Evolutionary conservation across 805 yeast species (phyloP).

Genomic region (Pichia occidentalis): DNA sequence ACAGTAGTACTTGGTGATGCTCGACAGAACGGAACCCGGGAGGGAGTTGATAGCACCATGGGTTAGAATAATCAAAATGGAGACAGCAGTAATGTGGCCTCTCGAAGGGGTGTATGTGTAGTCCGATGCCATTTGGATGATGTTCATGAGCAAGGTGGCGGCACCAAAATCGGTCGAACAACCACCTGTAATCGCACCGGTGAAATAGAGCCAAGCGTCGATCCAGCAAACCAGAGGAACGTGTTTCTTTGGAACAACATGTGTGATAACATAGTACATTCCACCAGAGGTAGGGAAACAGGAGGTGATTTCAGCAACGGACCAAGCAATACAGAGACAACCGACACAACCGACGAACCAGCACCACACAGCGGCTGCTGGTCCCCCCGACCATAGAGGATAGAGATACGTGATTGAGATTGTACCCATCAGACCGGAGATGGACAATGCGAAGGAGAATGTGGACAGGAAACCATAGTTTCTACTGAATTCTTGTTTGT

Average conservation of each 20-base stretch:
- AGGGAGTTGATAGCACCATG: constrained; percentile 47
- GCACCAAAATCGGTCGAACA: constrained; percentile 50
- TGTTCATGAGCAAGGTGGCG: constrained; percentile 40
- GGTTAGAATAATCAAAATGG: constrained; percentile 42
- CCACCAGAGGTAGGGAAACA: constrained; percentile 52
- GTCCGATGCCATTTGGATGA: constrained; percentile 35
- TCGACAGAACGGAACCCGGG: constrained; percentile 44
- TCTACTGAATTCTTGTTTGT: constrained; percentile 54
- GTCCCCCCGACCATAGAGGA: constrained; percentile 49
- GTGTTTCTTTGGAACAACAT: constrained; percentile 41
- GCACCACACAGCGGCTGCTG: constrained; percentile 59
- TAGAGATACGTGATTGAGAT: constrained; percentile 47
- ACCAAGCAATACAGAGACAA: constrained; percentile 46
- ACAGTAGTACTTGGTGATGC: constrained; percentile 46
- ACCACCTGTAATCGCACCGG: constrained; percentile 44
- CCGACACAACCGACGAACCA: constrained; percentile 52
- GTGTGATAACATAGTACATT: constrained; percentile 40
- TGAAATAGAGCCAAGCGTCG: constrained; percentile 46
- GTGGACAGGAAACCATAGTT: constrained; percentile 54
- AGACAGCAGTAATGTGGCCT: constrained; percentile 43
- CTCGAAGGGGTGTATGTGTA: constrained; percentile 35
- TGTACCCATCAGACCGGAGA: constrained; percentile 61
- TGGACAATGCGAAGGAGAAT: constrained; percentile 57
- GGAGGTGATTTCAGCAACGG: constrained; percentile 44
- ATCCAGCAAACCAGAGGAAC: constrained; percentile 49